Evolutionary conservation across 2,329 filamentous ascomycete genomes (phyloP), one percentile per base, ranked within the genome.

Genomic region (Cladosporium sp.): DNA sequence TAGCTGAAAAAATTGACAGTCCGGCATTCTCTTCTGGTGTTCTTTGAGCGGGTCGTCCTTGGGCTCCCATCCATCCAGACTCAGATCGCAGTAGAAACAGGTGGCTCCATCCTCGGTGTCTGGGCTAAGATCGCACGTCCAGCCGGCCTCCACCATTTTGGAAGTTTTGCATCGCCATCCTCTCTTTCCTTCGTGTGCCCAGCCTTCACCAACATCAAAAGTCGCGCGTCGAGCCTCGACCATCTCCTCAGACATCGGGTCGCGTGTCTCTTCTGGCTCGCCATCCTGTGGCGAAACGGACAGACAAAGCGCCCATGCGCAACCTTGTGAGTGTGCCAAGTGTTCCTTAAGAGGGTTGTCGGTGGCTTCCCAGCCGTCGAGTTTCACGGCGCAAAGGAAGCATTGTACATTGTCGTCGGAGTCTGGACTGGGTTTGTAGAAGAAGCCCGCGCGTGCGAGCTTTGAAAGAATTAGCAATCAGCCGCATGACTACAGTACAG

Each of bases 61-160:
- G 1, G 86, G 85, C 64, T 97, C 93, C 93, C 94, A 98, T 6
- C 90, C 90, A 67, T 97, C 92, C 9, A 98, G 78, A 9, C 86
- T 89, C 13, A 97, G 72, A 51, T 86, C 82, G 72, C 93, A 98
- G 70, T 97, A 96, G 22, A 87, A 79, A 66, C 93, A 98, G 9
- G 86, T 93, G 8, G 88, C 88, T 72, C 92, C 88, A 67, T 98
- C 93, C 38, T 92, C 89, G 7, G 83, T 88, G 7, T 61, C 56
- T 38, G 80, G 72, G 5, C 82, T 88, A 0, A 93, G 91, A 19
- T 90, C 94, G 69, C 91, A 96, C 64, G 86, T 90, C 91, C 92
- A 98, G 9, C 93, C 93, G 22, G 89, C 88, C 57, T 92, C 88
- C 29, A 88, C 88, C 73, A 97, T 84, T 83, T 94, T 91, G 59